Conservation (phyloP, 805 yeast genomes). For the Brettanomyces sp. region DNA sequence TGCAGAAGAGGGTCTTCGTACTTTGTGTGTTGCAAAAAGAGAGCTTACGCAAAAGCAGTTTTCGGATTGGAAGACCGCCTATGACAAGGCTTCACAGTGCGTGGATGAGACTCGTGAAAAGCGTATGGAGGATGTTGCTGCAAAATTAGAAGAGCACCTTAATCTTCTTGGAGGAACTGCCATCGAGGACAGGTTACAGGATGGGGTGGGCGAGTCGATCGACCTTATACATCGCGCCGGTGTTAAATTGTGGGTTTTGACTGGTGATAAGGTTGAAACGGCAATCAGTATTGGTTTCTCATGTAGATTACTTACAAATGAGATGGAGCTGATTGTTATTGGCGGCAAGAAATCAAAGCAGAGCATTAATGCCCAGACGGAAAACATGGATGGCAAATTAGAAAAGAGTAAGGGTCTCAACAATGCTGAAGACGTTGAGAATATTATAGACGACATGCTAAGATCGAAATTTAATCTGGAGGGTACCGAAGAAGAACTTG, state of each 20-base stretch:
- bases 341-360: conserved; percentile 15
- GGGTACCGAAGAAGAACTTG: conserved; percentile 35
- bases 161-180: conserved; percentile 69
- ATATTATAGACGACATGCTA: conserved; percentile 38
- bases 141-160: conserved; percentile 50
- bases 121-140: conserved; percentile 42
- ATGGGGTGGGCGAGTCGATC: conserved; percentile 71
- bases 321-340: conserved; percentile 63
- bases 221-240: conserved; percentile 61
- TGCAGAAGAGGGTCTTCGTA: conserved; percentile 72
- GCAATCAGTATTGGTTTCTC: conserved; percentile 79
- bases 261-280: conserved; percentile 78
- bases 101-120: conserved; percentile 52
- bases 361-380: conserved; percentile 8
- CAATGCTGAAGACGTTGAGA: conserved; percentile 1
- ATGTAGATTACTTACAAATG: conserved; percentile 58
- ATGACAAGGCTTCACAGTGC: conserved; percentile 47
- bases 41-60: conserved; percentile 38
- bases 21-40: conserved; percentile 59
- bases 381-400: conserved; percentile 4
- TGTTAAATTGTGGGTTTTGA: conserved; percentile 72
- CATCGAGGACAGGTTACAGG: conserved; percentile 70
- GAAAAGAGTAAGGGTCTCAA: conserved; percentile 12
- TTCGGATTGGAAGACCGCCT: conserved; percentile 45
- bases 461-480: conserved; percentile 35